Percentiles rank a stretch among this genome's conserved stretches.
These are phyloP conservation scores for Phaeosphaeriaceae sp. DNA, from an alignment of 2,329 filamentous ascomycete species.

Conservation along the genomic window DNA sequence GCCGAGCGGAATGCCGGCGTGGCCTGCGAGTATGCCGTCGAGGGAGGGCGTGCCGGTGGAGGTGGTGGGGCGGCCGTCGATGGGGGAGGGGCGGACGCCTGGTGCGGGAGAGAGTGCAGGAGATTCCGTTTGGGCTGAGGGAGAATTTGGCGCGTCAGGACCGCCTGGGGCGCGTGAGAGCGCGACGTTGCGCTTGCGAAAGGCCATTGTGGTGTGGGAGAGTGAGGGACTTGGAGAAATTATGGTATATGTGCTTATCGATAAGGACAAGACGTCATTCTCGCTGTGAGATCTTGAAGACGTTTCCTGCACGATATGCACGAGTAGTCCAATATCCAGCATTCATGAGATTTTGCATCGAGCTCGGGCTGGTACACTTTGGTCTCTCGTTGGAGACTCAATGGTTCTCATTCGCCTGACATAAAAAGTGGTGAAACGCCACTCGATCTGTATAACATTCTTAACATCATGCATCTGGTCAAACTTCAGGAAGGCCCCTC, in stretches of 20 bases:
- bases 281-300: background rate
- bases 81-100: conserved; percentile 81
- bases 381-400: no score
- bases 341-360: background rate
- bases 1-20: conserved; percentile 83
- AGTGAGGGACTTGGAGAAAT: conserved; percentile 2
- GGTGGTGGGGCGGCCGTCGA: conserved; percentile 86
- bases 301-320: background rate
- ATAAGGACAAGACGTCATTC: conserved; percentile 1
- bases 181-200: conserved; percentile 72
- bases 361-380: no score
- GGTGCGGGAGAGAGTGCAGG: conserved; percentile 24
- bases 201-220: conserved; percentile 62
- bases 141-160: conserved; percentile 19
- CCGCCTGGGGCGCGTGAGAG: conserved; percentile 53
- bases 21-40: conserved; percentile 84
- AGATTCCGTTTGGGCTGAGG: conserved; percentile 16
- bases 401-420: no score
- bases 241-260: conserved; percentile 6
- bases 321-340: background rate
- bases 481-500: no score
- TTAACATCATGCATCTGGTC: no score
- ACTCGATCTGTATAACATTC: no score
- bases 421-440: no score
- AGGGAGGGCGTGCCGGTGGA: conserved; percentile 90